Conservation (phyloP, 805 yeast species). For the Monosporozyma yasuniensis region DNA sequence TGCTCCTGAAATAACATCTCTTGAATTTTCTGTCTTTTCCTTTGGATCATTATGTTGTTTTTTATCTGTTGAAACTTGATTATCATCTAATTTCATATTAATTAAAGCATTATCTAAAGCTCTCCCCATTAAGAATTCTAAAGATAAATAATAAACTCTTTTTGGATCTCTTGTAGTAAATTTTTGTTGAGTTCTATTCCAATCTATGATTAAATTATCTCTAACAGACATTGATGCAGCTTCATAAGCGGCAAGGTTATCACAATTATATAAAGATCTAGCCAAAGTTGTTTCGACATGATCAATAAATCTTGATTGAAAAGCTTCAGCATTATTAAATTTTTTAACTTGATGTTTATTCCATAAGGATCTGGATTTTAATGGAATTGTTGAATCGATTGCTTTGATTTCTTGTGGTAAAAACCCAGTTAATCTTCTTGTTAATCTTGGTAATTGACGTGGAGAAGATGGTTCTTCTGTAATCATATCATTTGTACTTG, state of each 20-base stretch:
- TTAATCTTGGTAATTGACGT: conserved; percentile 39
- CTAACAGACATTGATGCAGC: conserved; percentile 74
- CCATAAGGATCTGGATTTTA: conserved; percentile 72
- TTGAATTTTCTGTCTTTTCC: conserved; percentile 21
- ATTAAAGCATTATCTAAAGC: conserved; percentile 91
- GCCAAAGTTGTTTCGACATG: conserved; percentile 90
- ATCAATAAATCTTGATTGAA: conserved; percentile 61
- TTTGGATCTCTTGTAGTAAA: conserved; percentile 78
- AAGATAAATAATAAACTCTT: conserved; percentile 75
- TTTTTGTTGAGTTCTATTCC: conserved; percentile 90
- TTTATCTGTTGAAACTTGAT: conserved; percentile 5
- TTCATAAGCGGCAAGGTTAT: conserved; percentile 84
- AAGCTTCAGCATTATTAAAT: conserved; percentile 42
- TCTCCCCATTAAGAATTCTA: conserved; percentile 90
- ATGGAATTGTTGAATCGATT: conserved; percentile 74
- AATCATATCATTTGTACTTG: conserved; percentile 23
- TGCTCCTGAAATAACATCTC: conserved; percentile 48
- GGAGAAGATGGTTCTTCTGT: conserved; percentile 28
- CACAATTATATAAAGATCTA: conserved; percentile 87
- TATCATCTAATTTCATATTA: conserved; percentile 47
- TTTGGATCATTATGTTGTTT: conserved; percentile 4
- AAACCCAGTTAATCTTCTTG: conserved; percentile 77
- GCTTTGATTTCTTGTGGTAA: conserved; percentile 82
- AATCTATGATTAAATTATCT: conserved; percentile 71
- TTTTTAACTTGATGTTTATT: conserved; percentile 52